A percentile compares a stretch with the other conserved stretches of the same genome.
Conservation (phyloP, 1,284 basidiomycete genomes). For the Cryptococcus hybrid region DNA sequence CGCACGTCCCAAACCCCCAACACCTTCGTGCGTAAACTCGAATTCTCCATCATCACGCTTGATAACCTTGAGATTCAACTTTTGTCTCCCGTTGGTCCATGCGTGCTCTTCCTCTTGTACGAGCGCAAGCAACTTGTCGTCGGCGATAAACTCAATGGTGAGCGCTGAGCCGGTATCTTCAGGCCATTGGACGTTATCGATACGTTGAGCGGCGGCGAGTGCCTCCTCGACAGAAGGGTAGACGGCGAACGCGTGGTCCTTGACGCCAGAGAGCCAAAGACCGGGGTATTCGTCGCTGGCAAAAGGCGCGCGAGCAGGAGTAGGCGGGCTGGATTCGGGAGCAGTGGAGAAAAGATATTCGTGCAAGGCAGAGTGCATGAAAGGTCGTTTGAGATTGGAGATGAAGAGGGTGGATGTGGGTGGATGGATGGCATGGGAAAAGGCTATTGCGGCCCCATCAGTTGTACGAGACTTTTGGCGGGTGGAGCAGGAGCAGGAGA, state of each 20-base stretch:
- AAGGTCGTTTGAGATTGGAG: slow-evolving; percentile 45
- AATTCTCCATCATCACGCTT: slow-evolving; percentile 8
- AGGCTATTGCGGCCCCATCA: slow-evolving; percentile 3
- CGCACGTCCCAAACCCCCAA: slow-evolving; percentile 12
- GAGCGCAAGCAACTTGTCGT: slow-evolving; percentile 26
- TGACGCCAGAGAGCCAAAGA: slow-evolving; percentile 42
- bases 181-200: slow-evolving; percentile 30
- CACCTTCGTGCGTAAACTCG: slow-evolving; percentile 21
- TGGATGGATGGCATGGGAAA: slow-evolving; percentile 31
- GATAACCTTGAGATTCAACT: slow-evolving; percentile 29
- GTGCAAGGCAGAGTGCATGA: slow-evolving; percentile 32
- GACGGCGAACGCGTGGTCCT: slow-evolving; percentile 44
- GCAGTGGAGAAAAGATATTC: slow-evolving; percentile 19
- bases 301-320: slow-evolving; percentile 15
- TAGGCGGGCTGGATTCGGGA: neutral
- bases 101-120: slow-evolving; percentile 43
- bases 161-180: slow-evolving; percentile 34
- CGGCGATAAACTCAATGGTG: slow-evolving; percentile 43
- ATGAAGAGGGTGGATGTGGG: slow-evolving; percentile 46
- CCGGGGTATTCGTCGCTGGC: slow-evolving; percentile 26
- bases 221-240: slow-evolving; percentile 25
- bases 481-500: neutral
- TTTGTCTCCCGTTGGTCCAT: slow-evolving; percentile 43
- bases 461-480: slow-evolving; percentile 1
- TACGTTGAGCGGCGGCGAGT: slow-evolving; percentile 21